These are phyloP conservation scores for Maudiozyma turicensis DNA, from an alignment of 805 yeast species.

Conservation along the genomic window DNA sequence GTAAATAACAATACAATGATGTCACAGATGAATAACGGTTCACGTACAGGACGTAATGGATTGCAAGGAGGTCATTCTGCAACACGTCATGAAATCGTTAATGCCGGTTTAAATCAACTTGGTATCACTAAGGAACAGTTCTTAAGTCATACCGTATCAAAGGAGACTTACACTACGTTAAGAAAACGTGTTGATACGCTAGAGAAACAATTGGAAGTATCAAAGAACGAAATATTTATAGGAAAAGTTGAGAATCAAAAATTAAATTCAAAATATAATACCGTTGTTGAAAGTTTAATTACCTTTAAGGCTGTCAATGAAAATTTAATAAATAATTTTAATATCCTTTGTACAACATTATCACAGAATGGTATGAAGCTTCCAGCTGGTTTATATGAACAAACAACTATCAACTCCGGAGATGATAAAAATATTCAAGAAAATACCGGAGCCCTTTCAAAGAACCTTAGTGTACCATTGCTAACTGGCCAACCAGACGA, in stretches of 20 bases:
- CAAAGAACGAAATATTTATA: constrained; percentile 18
- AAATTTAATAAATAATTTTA: constrained; percentile 43
- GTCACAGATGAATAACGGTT: constrained; percentile 9
- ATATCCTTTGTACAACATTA: constrained; percentile 40
- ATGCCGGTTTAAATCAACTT: not conserved
- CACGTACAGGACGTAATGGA: not conserved
- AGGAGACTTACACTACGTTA: constrained; percentile 21
- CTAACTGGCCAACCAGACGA: not conserved
- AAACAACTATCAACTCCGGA: not conserved
- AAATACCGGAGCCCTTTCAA: not conserved
- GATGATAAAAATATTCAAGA: not conserved
- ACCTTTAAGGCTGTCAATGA: constrained; percentile 49
- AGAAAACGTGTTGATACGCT: constrained; percentile 30
- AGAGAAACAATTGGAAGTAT: constrained; percentile 17
- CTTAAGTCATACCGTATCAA: constrained; percentile 18
- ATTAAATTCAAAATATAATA: constrained; percentile 50
- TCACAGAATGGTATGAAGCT: constrained; percentile 53
- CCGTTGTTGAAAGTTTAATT: constrained; percentile 52
- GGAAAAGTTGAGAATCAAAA: constrained; percentile 31
- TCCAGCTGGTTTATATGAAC: constrained; percentile 34
- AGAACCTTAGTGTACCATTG: not conserved
- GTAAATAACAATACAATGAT: constrained; percentile 19
- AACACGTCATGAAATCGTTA: not conserved
- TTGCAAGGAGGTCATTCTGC: not conserved
- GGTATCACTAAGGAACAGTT: constrained; percentile 10